A percentile compares a stretch with the other conserved stretches of the same genome.
phyloP scores from a whole-genome alignment of 2,329 filamentous ascomycete species.

The Nigrospora osmanthi region DNA sequence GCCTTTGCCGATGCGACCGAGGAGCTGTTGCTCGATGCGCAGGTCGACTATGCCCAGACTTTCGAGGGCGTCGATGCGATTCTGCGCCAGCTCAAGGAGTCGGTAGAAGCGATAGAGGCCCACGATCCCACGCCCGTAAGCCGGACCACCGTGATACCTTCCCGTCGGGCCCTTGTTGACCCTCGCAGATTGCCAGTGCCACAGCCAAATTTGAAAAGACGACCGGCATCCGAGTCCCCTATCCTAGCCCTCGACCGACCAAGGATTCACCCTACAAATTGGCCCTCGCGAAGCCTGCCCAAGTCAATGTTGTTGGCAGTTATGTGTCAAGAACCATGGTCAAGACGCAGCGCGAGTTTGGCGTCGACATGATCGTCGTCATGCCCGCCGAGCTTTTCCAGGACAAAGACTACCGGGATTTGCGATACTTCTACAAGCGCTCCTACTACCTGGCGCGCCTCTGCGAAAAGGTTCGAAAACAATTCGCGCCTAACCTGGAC shows the following conservation, averaged over 20 bases:
- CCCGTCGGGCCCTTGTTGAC: background rate
- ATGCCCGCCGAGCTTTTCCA: conserved; percentile 79
- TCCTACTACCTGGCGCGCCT: conserved; percentile 86
- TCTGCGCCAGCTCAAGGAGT: conserved; percentile 42
- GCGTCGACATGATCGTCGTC: conserved; percentile 77
- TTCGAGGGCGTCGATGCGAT: conserved; percentile 40
- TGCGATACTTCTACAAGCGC: conserved; percentile 90
- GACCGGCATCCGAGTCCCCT: conserved; percentile 53
- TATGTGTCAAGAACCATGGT: conserved; percentile 71
- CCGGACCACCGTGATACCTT: conserved; percentile 3
- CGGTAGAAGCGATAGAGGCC: conserved; percentile 41
- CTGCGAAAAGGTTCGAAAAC: conserved; percentile 58
- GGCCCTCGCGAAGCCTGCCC: conserved; percentile 64
- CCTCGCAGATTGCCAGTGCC: conserved; percentile 59
- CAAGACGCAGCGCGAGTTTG: conserved; percentile 49
- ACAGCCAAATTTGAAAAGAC: conserved; percentile 6
- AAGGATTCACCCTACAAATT: conserved; percentile 77
- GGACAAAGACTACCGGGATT: conserved; percentile 88
- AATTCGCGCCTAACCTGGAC: conserved; percentile 44
- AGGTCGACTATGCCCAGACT: conserved; percentile 40
- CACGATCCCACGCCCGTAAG: conserved; percentile 44
- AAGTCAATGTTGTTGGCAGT: conserved; percentile 84
- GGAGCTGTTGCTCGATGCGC: conserved; percentile 48
- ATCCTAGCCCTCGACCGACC: conserved; percentile 70
- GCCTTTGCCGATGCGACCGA: conserved; percentile 53